Evolutionary conservation across 768 basidiomycete genomes (phyloP).

Genomic region (Boletus rubropictus): DNA sequence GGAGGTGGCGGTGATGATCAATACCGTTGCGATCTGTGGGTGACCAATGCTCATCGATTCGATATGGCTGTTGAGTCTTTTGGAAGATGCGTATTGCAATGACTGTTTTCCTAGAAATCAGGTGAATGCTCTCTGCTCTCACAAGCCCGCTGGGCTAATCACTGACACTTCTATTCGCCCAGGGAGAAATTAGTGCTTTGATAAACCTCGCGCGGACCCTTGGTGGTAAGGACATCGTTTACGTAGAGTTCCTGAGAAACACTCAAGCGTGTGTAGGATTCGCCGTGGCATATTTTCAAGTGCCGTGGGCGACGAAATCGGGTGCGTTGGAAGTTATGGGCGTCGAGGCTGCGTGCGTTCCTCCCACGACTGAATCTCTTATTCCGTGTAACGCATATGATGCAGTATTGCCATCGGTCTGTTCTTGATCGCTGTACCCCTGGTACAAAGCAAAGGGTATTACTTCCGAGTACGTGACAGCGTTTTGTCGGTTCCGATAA

Average conservation of each 20-base stretch:
- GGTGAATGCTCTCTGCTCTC: constrained; percentile 7
- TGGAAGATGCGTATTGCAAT: constrained; percentile 34
- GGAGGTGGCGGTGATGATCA: constrained; percentile 32
- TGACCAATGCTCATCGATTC: background rate
- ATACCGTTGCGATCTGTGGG: constrained; percentile 38
- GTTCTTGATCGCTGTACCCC: constrained; percentile 34
- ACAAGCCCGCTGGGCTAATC: background rate
- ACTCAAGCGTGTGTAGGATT: constrained; percentile 23
- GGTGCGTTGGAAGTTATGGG: constrained; percentile 35
- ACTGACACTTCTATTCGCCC: background rate
- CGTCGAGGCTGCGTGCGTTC: constrained; percentile 34
- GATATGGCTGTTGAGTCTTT: background rate
- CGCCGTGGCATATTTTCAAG: constrained; percentile 37
- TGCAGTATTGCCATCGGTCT: constrained; percentile 30
- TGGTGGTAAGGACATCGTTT: constrained; percentile 18
- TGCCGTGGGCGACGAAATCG: constrained; percentile 34
- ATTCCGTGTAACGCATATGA: background rate
- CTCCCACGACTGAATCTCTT: background rate
- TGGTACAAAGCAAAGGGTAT: constrained; percentile 32
- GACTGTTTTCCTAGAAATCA: constrained; percentile 35
- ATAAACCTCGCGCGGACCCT: constrained; percentile 37
- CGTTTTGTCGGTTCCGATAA: background rate
- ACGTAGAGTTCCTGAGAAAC: background rate
- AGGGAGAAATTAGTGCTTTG: constrained; percentile 41
- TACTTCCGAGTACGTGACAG: constrained; percentile 29